These are phyloP conservation scores for Conringia planisiliqua DNA, from an alignment of 345 rosid genomes.

Conservation along the genomic window DNA sequence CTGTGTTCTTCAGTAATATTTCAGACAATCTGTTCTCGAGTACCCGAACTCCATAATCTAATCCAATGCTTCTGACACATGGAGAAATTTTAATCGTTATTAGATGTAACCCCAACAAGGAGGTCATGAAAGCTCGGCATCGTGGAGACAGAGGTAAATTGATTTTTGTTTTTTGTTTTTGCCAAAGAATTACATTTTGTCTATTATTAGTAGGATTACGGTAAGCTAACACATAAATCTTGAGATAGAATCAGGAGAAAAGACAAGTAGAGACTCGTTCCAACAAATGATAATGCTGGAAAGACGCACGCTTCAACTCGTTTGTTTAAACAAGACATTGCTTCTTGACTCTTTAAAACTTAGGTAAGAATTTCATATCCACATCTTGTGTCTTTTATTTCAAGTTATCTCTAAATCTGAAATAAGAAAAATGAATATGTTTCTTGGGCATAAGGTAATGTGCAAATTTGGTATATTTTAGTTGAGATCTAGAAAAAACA, in stretches of 20 bases:
- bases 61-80: slow-evolving; percentile 14
- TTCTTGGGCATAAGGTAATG: background rate
- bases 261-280: slow-evolving; percentile 30
- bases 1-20: background rate
- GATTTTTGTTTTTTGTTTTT: background rate
- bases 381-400: slow-evolving; percentile 1
- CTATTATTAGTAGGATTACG: background rate
- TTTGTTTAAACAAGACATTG: slow-evolving; percentile 35
- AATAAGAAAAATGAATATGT: background rate
- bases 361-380: slow-evolving; percentile 16
- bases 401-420: slow-evolving; percentile 9
- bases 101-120: slow-evolving; percentile 33
- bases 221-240: slow-evolving; percentile 9
- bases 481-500: background rate
- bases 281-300: slow-evolving; percentile 45
- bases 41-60: background rate
- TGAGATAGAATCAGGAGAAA: slow-evolving; percentile 28
- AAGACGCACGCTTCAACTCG: slow-evolving; percentile 45
- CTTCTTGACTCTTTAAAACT: slow-evolving; percentile 22
- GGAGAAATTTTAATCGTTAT: slow-evolving; percentile 8
- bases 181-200: background rate
- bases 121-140: slow-evolving; percentile 23
- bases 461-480: background rate
- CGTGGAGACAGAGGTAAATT: slow-evolving; percentile 26
- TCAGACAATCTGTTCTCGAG: background rate